phyloP scores from a whole-genome alignment of 495 filamentous ascomycete genomes.

The Tuber umbilicatum region DNA sequence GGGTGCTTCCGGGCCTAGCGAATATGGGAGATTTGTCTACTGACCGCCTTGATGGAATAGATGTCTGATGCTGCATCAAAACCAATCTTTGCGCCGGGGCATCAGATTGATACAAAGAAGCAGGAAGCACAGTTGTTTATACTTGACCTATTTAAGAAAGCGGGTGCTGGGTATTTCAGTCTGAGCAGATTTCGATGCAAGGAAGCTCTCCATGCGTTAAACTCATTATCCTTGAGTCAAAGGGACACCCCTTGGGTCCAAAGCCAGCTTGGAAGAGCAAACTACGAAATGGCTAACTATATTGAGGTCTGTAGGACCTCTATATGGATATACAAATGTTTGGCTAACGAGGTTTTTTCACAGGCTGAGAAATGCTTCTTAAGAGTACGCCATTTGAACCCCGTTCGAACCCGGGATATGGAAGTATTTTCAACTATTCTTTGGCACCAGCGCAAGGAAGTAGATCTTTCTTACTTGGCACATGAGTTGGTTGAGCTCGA shows the following conservation, averaged over 20 bases:
- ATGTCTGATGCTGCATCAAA: conserved; percentile 42
- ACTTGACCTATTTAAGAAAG: conserved; percentile 71
- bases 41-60: conserved; percentile 29
- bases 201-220: conserved; percentile 66
- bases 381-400: conserved; percentile 65
- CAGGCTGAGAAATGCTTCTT: conserved; percentile 70
- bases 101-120: conserved; percentile 48
- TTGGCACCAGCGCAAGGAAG: conserved; percentile 89
- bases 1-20: conserved; percentile 15
- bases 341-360: conserved; percentile 11
- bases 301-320: conserved; percentile 50
- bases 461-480: conserved; percentile 81
- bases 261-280: conserved; percentile 76
- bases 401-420: conserved; percentile 82
- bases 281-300: conserved; percentile 83
- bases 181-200: conserved; percentile 69
- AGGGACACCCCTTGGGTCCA: conserved; percentile 94
- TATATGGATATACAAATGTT: conserved; percentile 6
- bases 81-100: conserved; percentile 8
- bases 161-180: conserved; percentile 70
- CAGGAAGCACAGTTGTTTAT: conserved; percentile 71
- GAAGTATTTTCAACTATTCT: conserved; percentile 96
- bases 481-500: conserved; percentile 81
- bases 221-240: conserved; percentile 61
- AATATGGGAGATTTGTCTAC: background rate